Conservation (phyloP, 352 stramenopile species). For the Phytophthora lateralis region DNA sequence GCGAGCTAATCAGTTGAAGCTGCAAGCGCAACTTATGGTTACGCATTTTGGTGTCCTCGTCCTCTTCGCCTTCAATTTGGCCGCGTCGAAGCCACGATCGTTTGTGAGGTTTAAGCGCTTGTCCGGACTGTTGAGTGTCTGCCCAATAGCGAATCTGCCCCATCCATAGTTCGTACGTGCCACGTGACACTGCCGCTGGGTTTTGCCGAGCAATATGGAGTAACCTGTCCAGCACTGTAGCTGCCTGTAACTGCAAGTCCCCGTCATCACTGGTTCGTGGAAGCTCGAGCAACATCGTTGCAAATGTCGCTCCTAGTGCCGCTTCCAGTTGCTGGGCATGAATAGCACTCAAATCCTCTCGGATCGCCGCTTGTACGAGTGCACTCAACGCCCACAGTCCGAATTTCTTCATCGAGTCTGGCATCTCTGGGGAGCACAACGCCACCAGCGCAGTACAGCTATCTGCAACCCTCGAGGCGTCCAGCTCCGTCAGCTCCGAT, state of each 20-base stretch:
- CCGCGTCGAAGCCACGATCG: slow-evolving; percentile 19
- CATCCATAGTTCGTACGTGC: slow-evolving; percentile 71
- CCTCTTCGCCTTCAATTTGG: slow-evolving; percentile 5
- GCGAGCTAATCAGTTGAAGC: slow-evolving; percentile 50
- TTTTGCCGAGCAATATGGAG: slow-evolving; percentile 52
- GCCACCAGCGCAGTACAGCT: slow-evolving; percentile 41
- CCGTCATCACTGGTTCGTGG: slow-evolving; percentile 32
- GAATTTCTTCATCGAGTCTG: slow-evolving; percentile 51
- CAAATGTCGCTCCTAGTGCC: slow-evolving; percentile 44
- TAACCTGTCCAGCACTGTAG: slow-evolving; percentile 48
- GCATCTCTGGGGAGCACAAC: slow-evolving; percentile 64
- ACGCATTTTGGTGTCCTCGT: slow-evolving; percentile 3
- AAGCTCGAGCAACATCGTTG: slow-evolving; percentile 44
- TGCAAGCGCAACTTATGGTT: slow-evolving; percentile 13
- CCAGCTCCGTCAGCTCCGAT: slow-evolving; percentile 20
- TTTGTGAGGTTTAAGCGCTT: slow-evolving; percentile 8
- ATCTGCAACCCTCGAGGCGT: slow-evolving; percentile 16
- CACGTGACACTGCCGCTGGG: slow-evolving; percentile 32
- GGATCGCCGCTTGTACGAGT: slow-evolving; percentile 40
- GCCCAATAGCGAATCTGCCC: slow-evolving; percentile 60
- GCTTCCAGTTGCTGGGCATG: slow-evolving; percentile 36
- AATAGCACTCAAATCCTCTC: slow-evolving; percentile 21
- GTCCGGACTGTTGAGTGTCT: slow-evolving; percentile 10
- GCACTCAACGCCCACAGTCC: slow-evolving; percentile 42
- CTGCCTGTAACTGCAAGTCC: slow-evolving; percentile 51